phyloP scores from a whole-genome alignment of 352 stramenopile species.

The Pythium aphanidermatum region DNA sequence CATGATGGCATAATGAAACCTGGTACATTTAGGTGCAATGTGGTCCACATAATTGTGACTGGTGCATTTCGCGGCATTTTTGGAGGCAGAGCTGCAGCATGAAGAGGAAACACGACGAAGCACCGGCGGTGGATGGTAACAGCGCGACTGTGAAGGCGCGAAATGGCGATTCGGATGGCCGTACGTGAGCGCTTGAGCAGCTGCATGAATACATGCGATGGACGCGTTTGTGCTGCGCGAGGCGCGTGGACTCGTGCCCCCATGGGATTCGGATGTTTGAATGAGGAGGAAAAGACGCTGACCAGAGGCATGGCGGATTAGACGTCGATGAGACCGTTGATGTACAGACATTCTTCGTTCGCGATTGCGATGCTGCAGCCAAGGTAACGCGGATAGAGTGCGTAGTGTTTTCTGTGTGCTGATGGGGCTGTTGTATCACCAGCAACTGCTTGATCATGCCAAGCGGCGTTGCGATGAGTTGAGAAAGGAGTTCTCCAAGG shows the following conservation, averaged over 20 bases:
- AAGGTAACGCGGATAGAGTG: conserved; percentile 21
- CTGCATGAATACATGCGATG: too few species aligned
- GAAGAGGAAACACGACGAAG: conserved; percentile 40
- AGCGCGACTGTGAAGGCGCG: background rate
- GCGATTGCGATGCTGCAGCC: conserved; percentile 32
- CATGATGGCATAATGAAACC: conserved; percentile 1
- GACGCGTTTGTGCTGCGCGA: background rate
- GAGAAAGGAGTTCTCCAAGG: conserved; percentile 37
- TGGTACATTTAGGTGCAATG: conserved; percentile 1
- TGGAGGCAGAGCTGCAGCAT: conserved; percentile 18
- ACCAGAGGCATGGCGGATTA: background rate
- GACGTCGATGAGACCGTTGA: conserved; percentile 26
- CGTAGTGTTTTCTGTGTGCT: background rate
- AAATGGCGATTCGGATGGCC: too few species aligned
- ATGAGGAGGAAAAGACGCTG: background rate
- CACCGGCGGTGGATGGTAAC: background rate
- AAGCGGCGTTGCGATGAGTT: conserved; percentile 40
- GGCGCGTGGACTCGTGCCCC: too few species aligned
- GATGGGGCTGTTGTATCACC: background rate
- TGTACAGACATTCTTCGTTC: conserved; percentile 41
- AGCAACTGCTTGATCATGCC: conserved; percentile 61
- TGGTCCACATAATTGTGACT: background rate
- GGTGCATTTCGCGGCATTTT: conserved; percentile 1
- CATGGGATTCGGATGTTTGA: too few species aligned
- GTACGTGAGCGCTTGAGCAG: too few species aligned